Evolutionary conservation across 352 stramenopile genomes (phyloP), one percentile per base, ranked within the genome.

Genomic region (Globisporangium megalacanthum): DNA sequence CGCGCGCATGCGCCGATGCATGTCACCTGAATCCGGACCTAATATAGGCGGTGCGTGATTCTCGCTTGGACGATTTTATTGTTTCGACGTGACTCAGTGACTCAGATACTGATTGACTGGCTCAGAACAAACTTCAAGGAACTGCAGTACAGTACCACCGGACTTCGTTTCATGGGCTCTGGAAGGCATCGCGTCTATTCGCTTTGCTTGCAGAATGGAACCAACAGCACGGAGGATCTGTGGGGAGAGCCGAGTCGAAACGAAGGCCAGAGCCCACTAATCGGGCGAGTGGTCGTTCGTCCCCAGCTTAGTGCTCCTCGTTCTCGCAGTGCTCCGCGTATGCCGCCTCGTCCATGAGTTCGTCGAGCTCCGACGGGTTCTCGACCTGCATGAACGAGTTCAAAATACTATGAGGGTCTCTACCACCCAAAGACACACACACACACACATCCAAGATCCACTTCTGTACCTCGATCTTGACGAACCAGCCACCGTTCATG

Each of bases 261-360:
- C 25, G 25, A 29, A 29, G 25, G 2, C 25, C 25, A 29, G 25
- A 29, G 25, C 25, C 25, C 25, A 47, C 14, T 46, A 20, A n/a
- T 39, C 42, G 42, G 42, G 22, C 42, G 17, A 25, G 17, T 14
- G 42, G 42, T 11, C 36, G 8, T 17, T 17, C 6, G 44, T 49
- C 17, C 17, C 6, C 10, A 15, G 35, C 47, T 60, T 83, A 83
- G 75, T 94, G 85, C 48, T 92, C 85, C 58, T 89, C 83, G 60
- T 89, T 91, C 58, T 88, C 81, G 69, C 80, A 90, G 66, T 83
- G 80, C 69, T 92, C 77, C 69, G 92, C 83, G 79, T 96, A 96
- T 19, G 75, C 81, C 5, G 65, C 67, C 60, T 95, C 88, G 60
- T 92, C 82, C 50, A 96, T 56, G 55, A 96, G 65, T 29, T 88